Evolutionary conservation across 2,329 filamentous ascomycete species (phyloP).

Genomic region (Paraphoma sp.): DNA sequence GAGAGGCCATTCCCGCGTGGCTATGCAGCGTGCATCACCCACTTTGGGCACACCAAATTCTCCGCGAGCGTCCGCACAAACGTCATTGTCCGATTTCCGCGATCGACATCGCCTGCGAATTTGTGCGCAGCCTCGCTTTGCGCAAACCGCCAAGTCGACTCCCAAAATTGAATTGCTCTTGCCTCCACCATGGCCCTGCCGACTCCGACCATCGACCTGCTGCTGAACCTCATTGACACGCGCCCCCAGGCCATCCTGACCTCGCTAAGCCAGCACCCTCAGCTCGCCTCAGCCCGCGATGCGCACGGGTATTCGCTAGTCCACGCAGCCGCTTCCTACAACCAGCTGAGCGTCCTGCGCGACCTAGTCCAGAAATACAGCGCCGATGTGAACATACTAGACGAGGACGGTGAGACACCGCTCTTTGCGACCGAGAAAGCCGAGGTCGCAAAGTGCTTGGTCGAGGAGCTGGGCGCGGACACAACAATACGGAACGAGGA

Average conservation of each 20-base stretch:
- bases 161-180: neutral
- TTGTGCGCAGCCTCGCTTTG: neutral
- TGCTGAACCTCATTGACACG: conserved; percentile 74
- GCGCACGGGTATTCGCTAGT: conserved; percentile 92
- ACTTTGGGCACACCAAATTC: neutral
- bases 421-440: conserved; percentile 88
- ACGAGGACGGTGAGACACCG: conserved; percentile 94
- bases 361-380: conserved; percentile 76
- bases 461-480: conserved; percentile 83
- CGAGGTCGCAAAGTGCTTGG: conserved; percentile 76
- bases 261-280: conserved; percentile 75
- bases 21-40: neutral
- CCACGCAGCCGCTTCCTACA: conserved; percentile 93
- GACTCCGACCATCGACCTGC: conserved; percentile 52
- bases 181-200: conserved; percentile 37
- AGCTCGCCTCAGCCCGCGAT: conserved; percentile 82
- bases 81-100: conserved; percentile 1
- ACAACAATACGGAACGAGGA: conserved; percentile 71
- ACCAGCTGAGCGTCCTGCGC: conserved; percentile 80
- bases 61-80: conserved; percentile 1
- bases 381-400: conserved; percentile 79
- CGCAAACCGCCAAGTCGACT: neutral
- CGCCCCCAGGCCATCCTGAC: conserved; percentile 75
- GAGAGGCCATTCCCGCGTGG: neutral
- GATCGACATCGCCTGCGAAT: neutral